A percentile compares a stretch with the other conserved stretches of the same genome.
Conservation (phyloP, 768 basidiomycete genomes). For the Lactarius vividus region DNA sequence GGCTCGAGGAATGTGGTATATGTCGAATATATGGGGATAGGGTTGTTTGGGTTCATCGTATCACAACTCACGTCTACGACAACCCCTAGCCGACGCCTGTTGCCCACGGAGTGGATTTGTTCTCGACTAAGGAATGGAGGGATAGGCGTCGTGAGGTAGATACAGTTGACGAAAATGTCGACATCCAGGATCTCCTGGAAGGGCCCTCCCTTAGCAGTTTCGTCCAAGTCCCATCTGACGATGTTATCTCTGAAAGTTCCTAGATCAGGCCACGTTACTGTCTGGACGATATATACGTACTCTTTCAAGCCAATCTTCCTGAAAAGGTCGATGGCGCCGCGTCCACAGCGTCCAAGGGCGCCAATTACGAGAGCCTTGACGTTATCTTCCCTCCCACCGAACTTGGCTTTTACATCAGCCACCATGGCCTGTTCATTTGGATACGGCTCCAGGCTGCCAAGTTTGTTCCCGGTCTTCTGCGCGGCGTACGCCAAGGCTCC, state of each 20-base stretch:
- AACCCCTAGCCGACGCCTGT: conserved; percentile 63
- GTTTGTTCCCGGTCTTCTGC: conserved; percentile 52
- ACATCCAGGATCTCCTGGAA: conserved; percentile 94
- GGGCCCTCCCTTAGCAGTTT: conserved; percentile 96
- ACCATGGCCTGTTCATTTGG: conserved; percentile 85
- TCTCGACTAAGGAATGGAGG: conserved; percentile 78
- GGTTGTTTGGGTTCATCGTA: conserved; percentile 98
- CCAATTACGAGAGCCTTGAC: conserved; percentile 92
- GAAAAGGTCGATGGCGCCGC: conserved; percentile 94
- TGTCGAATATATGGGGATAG: conserved; percentile 89
- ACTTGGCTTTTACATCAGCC: conserved; percentile 56
- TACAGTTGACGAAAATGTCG: conserved; percentile 99
- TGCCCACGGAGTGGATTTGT: conserved; percentile 70
- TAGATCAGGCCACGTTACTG: background rate
- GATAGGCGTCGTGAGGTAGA: conserved; percentile 86
- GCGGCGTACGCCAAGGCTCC: conserved; percentile 79
- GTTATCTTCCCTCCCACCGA: conserved; percentile 67
- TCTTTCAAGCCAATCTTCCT: conserved; percentile 93
- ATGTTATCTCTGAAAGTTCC: conserved; percentile 71
- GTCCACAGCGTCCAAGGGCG: conserved; percentile 91
- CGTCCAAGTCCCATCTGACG: conserved; percentile 95
- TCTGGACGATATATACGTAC: conserved; percentile 48
- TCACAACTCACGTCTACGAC: conserved; percentile 99
- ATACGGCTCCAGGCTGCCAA: conserved; percentile 78
- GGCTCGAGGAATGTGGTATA: conserved; percentile 94